These are phyloP conservation scores for Gossypium gossypioides DNA, from an alignment of 441 rosid species.

Conservation along the genomic window DNA sequence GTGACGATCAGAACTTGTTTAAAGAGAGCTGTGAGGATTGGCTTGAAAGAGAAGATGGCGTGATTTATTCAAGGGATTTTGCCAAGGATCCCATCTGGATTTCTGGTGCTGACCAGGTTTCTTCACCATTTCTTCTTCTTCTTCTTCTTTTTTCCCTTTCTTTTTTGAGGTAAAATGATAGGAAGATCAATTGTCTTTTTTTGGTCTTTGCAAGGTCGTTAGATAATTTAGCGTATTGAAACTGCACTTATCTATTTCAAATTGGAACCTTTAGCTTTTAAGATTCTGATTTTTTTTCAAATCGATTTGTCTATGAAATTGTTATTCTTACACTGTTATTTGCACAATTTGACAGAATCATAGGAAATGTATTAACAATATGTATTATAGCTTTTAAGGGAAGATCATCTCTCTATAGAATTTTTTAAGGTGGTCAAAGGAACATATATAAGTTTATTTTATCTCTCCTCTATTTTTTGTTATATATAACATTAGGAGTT, in stretches of 20 bases:
- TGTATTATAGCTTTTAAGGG: not conserved
- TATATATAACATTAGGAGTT: no score
- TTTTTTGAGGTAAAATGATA: not conserved
- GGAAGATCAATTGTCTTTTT: not conserved
- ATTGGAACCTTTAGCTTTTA: not conserved
- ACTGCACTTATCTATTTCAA: not conserved
- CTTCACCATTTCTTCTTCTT: not conserved
- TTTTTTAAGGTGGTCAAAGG: not conserved
- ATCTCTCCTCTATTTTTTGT: not conserved
- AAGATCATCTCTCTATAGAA: not conserved
- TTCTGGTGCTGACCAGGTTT: constrained; percentile 47
- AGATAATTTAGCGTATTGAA: not conserved
- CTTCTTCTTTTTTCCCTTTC: not conserved
- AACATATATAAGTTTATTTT: not conserved
- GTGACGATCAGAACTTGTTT: constrained; percentile 13
- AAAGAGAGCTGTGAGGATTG: constrained; percentile 56
- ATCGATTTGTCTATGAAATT: not conserved
- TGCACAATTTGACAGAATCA: not conserved
- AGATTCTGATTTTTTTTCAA: not conserved
- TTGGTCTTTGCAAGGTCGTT: not conserved
- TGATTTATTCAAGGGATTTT: constrained; percentile 53
- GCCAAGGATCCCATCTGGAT: constrained; percentile 53
- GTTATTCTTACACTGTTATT: not conserved
- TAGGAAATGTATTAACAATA: not conserved
- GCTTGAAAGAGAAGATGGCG: constrained; percentile 65